Base-by-base conservation (phyloP, 2,329 filamentous ascomycete genomes). In the Cryphonectria carpinicola region DNA sequence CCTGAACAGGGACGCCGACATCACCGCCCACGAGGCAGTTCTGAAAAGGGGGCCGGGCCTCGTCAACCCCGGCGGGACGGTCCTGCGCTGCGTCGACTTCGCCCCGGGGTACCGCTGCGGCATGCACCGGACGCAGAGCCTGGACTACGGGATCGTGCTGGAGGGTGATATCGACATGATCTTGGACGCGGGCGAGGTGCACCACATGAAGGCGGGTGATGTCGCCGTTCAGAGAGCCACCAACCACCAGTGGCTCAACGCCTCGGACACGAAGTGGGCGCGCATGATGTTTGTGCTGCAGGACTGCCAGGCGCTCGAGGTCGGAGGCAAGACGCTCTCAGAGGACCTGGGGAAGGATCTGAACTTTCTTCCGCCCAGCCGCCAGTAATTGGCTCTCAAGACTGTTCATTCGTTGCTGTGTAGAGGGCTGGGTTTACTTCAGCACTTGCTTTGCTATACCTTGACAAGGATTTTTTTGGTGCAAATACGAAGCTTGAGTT, bases 1-100 rank as follows among this genome's bases (percentile, higher is more conserved):
- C n/a, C 37, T 65, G 17, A 65, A 41, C 62, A 41, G 25, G 71
- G 80, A 84, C 69, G 75, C 80, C 67, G 86, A 88, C 75, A 77
- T 87, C n/a, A 74, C 76, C 10, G 46, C 46, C 8, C 46, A 49
- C 46, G 19, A 49, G 7, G 22, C 46, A 8, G 46, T n/a, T 7
- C n/a, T 49, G 46, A n/a, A 49, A 78, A 79, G 7, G 86, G 88
- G 76, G 77, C 81, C 41, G 22, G 73, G 74, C 2, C 70, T 76
- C 35, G 75, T 76, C 32, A 60, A 64, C 10, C 61, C 65, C 22
- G 71, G 71, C 60, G 74, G 75, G 14, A 76, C 75, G 3, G 71
- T 76, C n/a, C 71, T 76, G 19, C 74, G 75, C 39, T 75, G 68
- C 54, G 73, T 79, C 7, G 77, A 79, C 32, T 78, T 76, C 41